Conservation (phyloP, 257 asterid genomes). For the Fraxinus americana region DNA sequence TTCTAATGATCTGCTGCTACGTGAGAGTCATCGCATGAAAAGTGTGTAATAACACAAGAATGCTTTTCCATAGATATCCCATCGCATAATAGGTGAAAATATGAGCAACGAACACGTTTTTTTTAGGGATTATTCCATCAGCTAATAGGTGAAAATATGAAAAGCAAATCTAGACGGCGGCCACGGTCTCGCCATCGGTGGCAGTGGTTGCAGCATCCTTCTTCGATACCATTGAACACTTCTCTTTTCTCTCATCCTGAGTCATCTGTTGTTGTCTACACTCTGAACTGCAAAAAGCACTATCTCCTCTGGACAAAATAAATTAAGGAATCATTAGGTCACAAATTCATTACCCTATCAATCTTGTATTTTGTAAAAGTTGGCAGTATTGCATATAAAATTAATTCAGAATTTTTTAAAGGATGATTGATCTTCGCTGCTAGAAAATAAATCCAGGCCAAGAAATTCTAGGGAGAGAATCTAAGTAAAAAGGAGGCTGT, state of each 20-base stretch:
- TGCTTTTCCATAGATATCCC: slow-evolving; percentile 29
- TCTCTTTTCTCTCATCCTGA: slow-evolving; percentile 75
- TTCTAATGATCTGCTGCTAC: background rate
- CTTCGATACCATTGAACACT: slow-evolving; percentile 47
- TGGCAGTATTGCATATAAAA: background rate
- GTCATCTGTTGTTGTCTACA: slow-evolving; percentile 78
- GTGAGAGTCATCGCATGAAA: background rate
- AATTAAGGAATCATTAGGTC: background rate
- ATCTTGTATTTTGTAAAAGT: background rate
- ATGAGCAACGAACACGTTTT: background rate
- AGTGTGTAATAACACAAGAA: background rate
- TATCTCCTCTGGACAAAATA: slow-evolving; percentile 69
- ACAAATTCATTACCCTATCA: background rate
- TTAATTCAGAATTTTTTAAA: background rate
- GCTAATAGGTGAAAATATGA: background rate
- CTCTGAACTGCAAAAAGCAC: slow-evolving; percentile 86
- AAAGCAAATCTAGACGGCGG: slow-evolving; percentile 40
- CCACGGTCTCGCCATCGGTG: slow-evolving; percentile 44
- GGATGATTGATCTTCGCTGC: background rate
- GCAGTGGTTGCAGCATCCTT: slow-evolving; percentile 34
- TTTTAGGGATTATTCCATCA: background rate
- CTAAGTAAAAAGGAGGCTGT: background rate
- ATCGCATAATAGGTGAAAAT: slow-evolving; percentile 30
- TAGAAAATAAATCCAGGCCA: no score
- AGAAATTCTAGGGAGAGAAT: background rate